Percentiles rank a stretch among this genome's conserved stretches.
Evolutionary conservation across 176 grass and related monocot species (phyloP).

Genomic region (Secale cereale): DNA sequence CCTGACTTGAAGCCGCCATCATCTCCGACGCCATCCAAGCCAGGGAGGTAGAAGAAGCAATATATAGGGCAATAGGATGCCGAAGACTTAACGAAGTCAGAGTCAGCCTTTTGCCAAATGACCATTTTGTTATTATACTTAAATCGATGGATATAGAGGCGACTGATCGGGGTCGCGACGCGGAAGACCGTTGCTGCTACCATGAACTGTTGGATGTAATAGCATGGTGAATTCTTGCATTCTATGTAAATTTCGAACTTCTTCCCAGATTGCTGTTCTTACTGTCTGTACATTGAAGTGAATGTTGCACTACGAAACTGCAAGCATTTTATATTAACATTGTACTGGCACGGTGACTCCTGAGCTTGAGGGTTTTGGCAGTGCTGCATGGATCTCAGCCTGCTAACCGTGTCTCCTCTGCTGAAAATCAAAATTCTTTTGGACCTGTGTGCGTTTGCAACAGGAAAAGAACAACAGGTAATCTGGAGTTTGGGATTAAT

Average conservation of each 20-base stretch:
- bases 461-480: neutral
- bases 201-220: neutral
- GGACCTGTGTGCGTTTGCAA: neutral
- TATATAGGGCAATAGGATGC: neutral
- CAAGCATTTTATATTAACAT: neutral
- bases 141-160: constrained; percentile 8
- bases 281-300: constrained; percentile 5
- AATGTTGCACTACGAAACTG: neutral
- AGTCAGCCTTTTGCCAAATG: neutral
- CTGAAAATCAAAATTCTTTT: neutral
- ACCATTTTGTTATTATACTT: constrained; percentile 31
- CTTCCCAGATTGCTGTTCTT: neutral
- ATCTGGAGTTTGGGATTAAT: neutral
- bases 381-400: neutral
- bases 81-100: neutral
- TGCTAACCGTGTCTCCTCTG: neutral
- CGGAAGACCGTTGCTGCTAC: neutral
- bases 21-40: constrained; percentile 48
- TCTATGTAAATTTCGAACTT: neutral
- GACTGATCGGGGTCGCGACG: neutral
- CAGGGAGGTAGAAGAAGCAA: constrained; percentile 14
- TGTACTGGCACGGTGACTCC: neutral
- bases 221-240: neutral
- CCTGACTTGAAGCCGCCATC: constrained; percentile 58
- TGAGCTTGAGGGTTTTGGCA: neutral